phyloP scores from a whole-genome alignment of 148 eudicot genomes.

The Rhododendron griersonianum region DNA sequence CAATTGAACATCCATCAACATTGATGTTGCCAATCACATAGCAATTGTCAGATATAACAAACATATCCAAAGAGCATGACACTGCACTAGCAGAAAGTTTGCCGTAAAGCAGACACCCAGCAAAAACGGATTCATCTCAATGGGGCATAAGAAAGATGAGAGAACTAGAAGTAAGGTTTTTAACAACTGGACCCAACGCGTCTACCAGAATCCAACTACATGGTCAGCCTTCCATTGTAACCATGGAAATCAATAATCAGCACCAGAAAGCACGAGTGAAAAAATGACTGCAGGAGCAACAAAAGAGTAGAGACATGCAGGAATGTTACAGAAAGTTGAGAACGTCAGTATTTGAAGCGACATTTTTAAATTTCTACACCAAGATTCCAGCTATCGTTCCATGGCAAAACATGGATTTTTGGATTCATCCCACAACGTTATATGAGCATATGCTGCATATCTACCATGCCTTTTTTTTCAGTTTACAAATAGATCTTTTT shows the following conservation, averaged over 20 bases:
- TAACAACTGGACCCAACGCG: not conserved
- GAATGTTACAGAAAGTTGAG: not conserved
- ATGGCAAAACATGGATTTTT: not conserved
- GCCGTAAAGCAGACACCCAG: not conserved
- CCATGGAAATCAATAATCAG: not conserved
- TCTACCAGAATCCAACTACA: not conserved
- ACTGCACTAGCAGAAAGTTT: not conserved
- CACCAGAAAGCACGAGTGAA: not conserved
- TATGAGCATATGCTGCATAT: not conserved
- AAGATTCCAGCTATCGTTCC: not conserved
- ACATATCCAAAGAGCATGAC: not conserved
- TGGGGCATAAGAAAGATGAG: not conserved
- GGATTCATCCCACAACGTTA: not conserved
- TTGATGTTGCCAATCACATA: not conserved
- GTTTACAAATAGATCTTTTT: not conserved
- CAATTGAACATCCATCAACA: not conserved
- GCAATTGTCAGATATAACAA: not conserved
- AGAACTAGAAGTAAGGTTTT: not conserved
- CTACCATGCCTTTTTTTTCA: not conserved
- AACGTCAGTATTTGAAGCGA: not conserved
- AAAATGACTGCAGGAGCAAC: not conserved
- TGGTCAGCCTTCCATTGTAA: not conserved
- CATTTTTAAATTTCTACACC: not conserved
- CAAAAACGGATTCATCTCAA: not conserved
- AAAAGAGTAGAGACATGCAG: not conserved